These are phyloP conservation scores for Brasenia schreberi DNA, from an alignment of 164 flowering plant species.

Conservation along the genomic window DNA sequence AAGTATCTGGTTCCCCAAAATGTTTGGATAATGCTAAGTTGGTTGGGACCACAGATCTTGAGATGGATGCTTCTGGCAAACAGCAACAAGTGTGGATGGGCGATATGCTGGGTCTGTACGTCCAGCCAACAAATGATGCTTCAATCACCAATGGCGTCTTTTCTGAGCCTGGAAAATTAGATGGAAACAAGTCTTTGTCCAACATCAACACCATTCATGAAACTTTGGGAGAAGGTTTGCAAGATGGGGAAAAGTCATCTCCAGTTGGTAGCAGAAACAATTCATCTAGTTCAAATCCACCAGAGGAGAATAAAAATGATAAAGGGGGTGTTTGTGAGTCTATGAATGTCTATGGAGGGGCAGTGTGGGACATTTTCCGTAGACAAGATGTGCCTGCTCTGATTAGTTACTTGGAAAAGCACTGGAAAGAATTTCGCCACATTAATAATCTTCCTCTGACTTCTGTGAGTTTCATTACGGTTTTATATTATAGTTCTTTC, in stretches of 20 bases:
- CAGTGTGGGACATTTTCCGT: slow-evolving; percentile 83
- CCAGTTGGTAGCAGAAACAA: neutral
- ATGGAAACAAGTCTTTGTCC: neutral
- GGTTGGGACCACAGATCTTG: neutral
- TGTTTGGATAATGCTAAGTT: slow-evolving; percentile 3
- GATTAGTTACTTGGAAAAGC: slow-evolving; percentile 39
- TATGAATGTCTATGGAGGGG: slow-evolving; percentile 38
- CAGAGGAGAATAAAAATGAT: neutral
- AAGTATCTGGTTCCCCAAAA: slow-evolving; percentile 1
- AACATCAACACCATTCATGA: neutral
- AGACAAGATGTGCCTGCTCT: slow-evolving; percentile 72
- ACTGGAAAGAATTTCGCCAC: slow-evolving; percentile 55
- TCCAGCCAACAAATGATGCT: neutral
- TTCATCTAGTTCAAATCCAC: neutral
- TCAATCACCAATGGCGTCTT: neutral
- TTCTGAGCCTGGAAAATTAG: neutral
- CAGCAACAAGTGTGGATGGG: slow-evolving; percentile 3
- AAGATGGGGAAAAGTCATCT: neutral
- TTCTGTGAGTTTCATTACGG: slow-evolving; percentile 26
- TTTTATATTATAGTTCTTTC: neutral
- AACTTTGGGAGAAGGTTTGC: neutral
- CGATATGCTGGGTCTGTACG: neutral
- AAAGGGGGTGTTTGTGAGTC: neutral
- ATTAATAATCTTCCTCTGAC: slow-evolving; percentile 32
- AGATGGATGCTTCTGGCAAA: slow-evolving; percentile 1